phyloP scores from a whole-genome alignment of 2,329 filamentous ascomycete genomes.

The Trichoderma simmonsii region DNA sequence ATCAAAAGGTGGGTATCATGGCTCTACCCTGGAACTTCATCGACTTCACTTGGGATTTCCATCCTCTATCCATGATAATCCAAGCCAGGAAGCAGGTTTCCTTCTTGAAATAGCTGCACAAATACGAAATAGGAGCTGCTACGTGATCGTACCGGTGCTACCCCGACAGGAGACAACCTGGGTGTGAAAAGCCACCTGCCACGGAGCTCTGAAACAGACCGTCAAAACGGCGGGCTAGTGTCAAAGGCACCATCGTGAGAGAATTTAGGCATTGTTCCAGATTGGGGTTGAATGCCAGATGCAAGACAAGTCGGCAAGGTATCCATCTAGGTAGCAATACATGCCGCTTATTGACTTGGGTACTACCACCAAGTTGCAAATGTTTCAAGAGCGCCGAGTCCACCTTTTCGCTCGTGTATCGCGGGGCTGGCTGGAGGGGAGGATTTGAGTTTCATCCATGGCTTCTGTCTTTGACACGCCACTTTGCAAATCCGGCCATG shows the following conservation, averaged over 20 bases:
- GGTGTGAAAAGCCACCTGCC: background rate
- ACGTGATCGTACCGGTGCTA: background rate
- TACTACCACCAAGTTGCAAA: background rate
- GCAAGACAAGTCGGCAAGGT: background rate
- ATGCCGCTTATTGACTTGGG: background rate
- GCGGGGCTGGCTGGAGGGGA: background rate
- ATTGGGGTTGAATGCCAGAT: conserved; percentile 17
- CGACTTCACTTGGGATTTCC: background rate
- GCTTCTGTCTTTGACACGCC: background rate
- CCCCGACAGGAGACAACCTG: background rate
- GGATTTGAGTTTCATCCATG: background rate
- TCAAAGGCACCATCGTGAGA: conserved; percentile 6
- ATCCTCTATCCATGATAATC: background rate
- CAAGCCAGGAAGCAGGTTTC: background rate
- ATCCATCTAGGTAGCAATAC: conserved; percentile 16
- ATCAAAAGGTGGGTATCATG: background rate
- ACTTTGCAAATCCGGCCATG: background rate
- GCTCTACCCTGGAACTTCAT: background rate
- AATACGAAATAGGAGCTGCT: background rate
- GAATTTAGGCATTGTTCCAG: conserved; percentile 19
- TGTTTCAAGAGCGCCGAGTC: background rate
- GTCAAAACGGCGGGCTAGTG: conserved; percentile 6
- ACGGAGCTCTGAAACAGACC: conserved; percentile 17
- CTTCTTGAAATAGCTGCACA: background rate
- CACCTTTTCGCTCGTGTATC: background rate